Base-by-base conservation (phyloP, 352 stramenopile genomes). In the Pythium coloratum region DNA sequence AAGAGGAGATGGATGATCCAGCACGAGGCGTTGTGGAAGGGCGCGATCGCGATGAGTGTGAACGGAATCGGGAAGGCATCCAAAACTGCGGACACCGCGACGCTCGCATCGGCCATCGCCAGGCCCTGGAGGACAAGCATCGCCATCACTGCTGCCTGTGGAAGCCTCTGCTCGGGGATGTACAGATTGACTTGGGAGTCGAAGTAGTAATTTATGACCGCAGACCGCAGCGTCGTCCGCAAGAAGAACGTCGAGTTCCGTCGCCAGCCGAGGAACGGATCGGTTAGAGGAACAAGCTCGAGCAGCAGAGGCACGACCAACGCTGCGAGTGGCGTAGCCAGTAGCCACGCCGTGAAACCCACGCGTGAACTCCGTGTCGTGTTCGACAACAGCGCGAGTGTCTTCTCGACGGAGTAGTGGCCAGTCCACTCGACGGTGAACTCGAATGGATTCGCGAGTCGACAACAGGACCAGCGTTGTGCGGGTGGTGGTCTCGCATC, bases 381-480 rank as follows among this genome's bases (percentile, higher is more conserved):
- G 24, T 16, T 28, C 9, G 26, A 24, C 30, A 58, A 24, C 9
- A 57, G 26, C 20, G 13, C 13, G 8, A 59, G 54, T 13, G 44
- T 34, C 33, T 59, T 59, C 18, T 49, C 33, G 54, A 49, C 16
- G 3, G 54, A 59, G 54, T 59, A 59, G n/a, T 18, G 32, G 5
- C 14, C 54, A 2, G 20, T 16, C 54, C 54, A 59, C 33, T 59
- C 54, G 54, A 59, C 24, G 7, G 54, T 55, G 49, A 55, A 6
- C 12, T 16, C 42, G n/a, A n/a, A n/a, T n/a, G n/a, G n/a, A n/a
- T n/a, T n/a, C n/a, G n/a, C n/a, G n/a, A n/a, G n/a, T n/a, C n/a
- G n/a, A n/a, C n/a, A n/a, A n/a, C n/a, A n/a, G n/a, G n/a, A n/a
- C n/a, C n/a, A n/a, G n/a, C n/a, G n/a, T n/a, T n/a, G n/a, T n/a